Evolutionary conservation across 257 asterid genomes (phyloP), one percentile per base, ranked within the genome.

Genomic region (Penstemon barbatus): DNA sequence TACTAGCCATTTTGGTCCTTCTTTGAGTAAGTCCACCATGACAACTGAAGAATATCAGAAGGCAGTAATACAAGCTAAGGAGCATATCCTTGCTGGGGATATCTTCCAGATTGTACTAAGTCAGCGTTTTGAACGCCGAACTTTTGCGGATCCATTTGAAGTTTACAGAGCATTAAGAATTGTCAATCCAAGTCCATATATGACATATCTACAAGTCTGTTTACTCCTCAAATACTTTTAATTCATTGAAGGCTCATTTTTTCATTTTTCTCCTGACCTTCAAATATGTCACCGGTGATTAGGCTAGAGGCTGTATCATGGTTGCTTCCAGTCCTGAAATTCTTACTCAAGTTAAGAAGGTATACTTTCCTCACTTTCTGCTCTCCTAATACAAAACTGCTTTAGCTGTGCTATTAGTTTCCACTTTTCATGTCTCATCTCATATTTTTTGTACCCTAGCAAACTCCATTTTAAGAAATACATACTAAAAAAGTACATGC

Each of bases 301-400:
- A 94, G 99, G 99, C 96, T 63, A 84, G 97, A 80, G 97, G 97
- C 63, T 83, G 91, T 62, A 94, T 94, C 75, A 84, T 94, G 69
- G 99, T 94, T 78, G 97, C 89, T 78, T 94, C 99, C 51, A 94
- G 99, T 74, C 99, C 99, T 51, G 99, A 94, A 80, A 94, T 94
- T 72, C 97, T 94, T 62, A 91, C 96, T 62, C 89, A 91, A 67
- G 96, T 91, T 74, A 91, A 89, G 78, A 89, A 84, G 95, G 99
- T 84, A 81, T 60, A 41, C 65, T 58, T 44, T 42, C 11, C 55
- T 53, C 10, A 41, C 40, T 7, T 25, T 66, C 53, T 68, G 40
- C 70, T 9, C 69, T 57, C 15, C 57, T 36, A 68, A 63, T 63
- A 64, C 33, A 4, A 36, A 8, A 44, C 55, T 67, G 54, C 25